Percentiles rank a stretch among this genome's conserved stretches.
phyloP scores from a whole-genome alignment of 108 stramenopile genomes.

The Nitzschia putrida region DNA sequence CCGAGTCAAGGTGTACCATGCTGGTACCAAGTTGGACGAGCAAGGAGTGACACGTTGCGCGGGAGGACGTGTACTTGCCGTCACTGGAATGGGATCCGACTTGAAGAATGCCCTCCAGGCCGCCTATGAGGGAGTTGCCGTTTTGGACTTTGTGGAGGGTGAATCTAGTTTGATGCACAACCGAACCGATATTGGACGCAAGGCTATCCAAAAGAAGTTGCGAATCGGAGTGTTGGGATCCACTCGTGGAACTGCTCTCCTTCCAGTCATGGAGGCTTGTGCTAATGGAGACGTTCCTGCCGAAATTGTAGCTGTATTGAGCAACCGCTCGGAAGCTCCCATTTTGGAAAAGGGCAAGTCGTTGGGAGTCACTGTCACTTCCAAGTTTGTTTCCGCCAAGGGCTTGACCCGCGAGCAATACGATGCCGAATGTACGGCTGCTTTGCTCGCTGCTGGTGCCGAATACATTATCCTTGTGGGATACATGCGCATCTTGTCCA shows the following conservation, averaged over 20 bases:
- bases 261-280: slow-evolving; percentile 93
- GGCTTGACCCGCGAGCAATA: slow-evolving; percentile 85
- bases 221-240: slow-evolving; percentile 94
- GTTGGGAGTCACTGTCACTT: slow-evolving; percentile 85
- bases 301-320: slow-evolving; percentile 89
- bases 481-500: slow-evolving; percentile 98
- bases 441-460: slow-evolving; percentile 87
- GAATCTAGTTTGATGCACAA: slow-evolving; percentile 65
- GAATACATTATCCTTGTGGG: slow-evolving; percentile 96
- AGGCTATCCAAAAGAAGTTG: slow-evolving; percentile 76
- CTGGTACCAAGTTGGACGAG: slow-evolving; percentile 85
- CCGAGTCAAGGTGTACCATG: slow-evolving; percentile 93
- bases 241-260: slow-evolving; percentile 92
- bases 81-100: slow-evolving; percentile 84
- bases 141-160: slow-evolving; percentile 57
- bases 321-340: slow-evolving; percentile 79
- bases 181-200: slow-evolving; percentile 86
- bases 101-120: slow-evolving; percentile 79
- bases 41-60: slow-evolving; percentile 71
- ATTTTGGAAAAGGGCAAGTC: slow-evolving; percentile 90
- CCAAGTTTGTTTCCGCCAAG: slow-evolving; percentile 76
- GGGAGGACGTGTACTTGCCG: slow-evolving; percentile 96
- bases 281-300: slow-evolving; percentile 78
- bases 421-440: slow-evolving; percentile 91
- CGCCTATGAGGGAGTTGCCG: slow-evolving; percentile 84